phyloP scores from a whole-genome alignment of 2,329 filamentous ascomycete genomes.

The Emmonsiellopsis sp. region DNA sequence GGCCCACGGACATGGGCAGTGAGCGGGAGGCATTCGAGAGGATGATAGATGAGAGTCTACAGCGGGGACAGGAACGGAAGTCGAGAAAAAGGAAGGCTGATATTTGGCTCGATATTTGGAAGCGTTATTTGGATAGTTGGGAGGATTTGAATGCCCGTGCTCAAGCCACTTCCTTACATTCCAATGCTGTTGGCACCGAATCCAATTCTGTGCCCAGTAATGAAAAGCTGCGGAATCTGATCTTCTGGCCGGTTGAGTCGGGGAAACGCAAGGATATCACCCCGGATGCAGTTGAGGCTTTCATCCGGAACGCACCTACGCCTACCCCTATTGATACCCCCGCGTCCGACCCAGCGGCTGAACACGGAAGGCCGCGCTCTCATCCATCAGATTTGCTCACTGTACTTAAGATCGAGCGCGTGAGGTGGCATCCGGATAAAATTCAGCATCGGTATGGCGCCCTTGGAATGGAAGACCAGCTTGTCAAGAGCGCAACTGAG shows the following conservation, averaged over 20 bases:
- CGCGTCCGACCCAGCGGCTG: background rate
- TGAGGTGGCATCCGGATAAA: slow-evolving; percentile 97
- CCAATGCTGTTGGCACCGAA: slow-evolving; percentile 3
- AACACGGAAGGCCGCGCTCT: background rate
- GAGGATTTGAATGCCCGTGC: slow-evolving; percentile 31
- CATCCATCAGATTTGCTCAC: slow-evolving; percentile 29
- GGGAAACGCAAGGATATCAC: slow-evolving; percentile 49
- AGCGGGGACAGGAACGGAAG: slow-evolving; percentile 55
- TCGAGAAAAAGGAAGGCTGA: slow-evolving; percentile 33
- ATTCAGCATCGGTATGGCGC: slow-evolving; percentile 80
- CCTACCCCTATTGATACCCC: slow-evolving; percentile 11
- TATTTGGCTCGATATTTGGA: slow-evolving; percentile 52
- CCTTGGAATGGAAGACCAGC: slow-evolving; percentile 55
- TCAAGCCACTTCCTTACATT: slow-evolving; percentile 8
- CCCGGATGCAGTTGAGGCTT: slow-evolving; percentile 54
- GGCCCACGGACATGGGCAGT: slow-evolving; percentile 22
- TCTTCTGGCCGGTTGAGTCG: slow-evolving; percentile 66
- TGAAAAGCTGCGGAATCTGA: slow-evolving; percentile 29
- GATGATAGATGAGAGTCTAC: slow-evolving; percentile 61
- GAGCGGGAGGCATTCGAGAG: slow-evolving; percentile 40
- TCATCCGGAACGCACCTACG: slow-evolving; percentile 52
- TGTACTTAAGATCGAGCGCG: slow-evolving; percentile 69
- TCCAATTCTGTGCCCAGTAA: background rate
- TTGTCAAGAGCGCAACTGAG: slow-evolving; percentile 72
- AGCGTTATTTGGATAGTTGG: slow-evolving; percentile 58